Base-by-base conservation (phyloP, 2,329 filamentous ascomycete genomes). In the Nectriaceae sp. region DNA sequence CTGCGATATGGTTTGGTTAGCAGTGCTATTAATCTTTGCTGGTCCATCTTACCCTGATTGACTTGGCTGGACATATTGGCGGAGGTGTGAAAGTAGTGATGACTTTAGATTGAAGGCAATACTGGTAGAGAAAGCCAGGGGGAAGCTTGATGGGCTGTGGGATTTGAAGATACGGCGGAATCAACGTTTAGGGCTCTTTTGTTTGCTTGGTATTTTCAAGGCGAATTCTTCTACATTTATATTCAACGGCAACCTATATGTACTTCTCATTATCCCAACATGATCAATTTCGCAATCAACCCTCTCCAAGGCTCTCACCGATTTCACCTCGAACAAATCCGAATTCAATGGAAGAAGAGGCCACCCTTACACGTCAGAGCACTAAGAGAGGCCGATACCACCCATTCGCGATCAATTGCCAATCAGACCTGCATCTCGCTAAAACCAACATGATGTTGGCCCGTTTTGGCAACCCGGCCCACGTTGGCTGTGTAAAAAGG, bases 351-450 rank as follows among this genome's bases (percentile, higher is more conserved):
- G 13, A 45, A 59, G 52, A 3, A 20, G 13, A 16, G 48, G 41
- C 44, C 52, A 6, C 16, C 40, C 24, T 8, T 19, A 33, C 44
- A 44, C 33, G 38, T 55, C 49, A 59, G 38, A 43, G 29, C 31
- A 42, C 36, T 33, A 16, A 13, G 18, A 20, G 20, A 44, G 33
- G 43, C 18, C 47, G n/a, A 31, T 33, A 21, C 33, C 38, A 54
- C 48, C 49, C 55, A 53, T 40, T 41, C 42, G 20, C 4, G 3
- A 5, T 3, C 21, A n/a, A 2, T 36, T 42, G 3, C 56, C 54
- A 60, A 61, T 61, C 50, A 57, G 13, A 5, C 26, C 19, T 35
- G 40, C 46, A 47, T 44, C 8, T 18, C 4, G 20, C 5, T 24
- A 22, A 38, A 37, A 24, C 33, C 38, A 19, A 15, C 37, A 24